Base-by-base conservation (phyloP, 2,329 filamentous ascomycete species). In the Cordyceps farinosa region DNA sequence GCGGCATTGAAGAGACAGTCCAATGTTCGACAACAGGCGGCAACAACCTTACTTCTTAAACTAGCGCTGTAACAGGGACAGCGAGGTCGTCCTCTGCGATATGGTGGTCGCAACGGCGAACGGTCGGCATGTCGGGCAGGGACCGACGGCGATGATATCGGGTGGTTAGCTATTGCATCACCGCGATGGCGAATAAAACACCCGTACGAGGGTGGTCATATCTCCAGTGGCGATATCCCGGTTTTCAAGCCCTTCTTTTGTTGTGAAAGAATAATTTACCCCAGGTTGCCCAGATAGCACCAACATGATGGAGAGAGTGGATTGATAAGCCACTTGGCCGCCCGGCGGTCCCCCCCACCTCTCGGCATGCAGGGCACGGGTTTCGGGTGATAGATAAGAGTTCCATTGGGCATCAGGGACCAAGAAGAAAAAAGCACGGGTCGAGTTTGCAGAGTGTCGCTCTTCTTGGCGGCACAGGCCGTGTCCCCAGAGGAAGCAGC, bases 351-450 rank as follows among this genome's bases (percentile, higher is more conserved):
- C 30, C 50, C 15, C 32, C 6, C 15, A 48, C 30, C 17, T 38
- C 15, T 22, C 11, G 29, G 13, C 34, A 38, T 51, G 57, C 47
- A 60, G 34, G 22, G 22, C 22, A 22, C 22, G 22, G 22, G 57
- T 52, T 29, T 60, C 57, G 57, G 57, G 34, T 51, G 57, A 8
- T 11, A 60, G 57, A 60, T 60, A 60, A 60, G 56, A 60, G 45
- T 56, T 8, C n/a, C 34, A 51, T 58, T 40, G 57, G 29, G 47
- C 45, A 60, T 60, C 47, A 42, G 36, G 45, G 34, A 42, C 57
- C 56, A 42, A 30, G 3, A 51, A 56, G 15, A 11, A n/a, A 36
- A n/a, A 36, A 5, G 50, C 50, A 52, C 4, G 13, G 30, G 29
- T 52, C n/a, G n/a, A 47, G n/a, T 47, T 15, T 11, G 5, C 17